These are phyloP conservation scores for Clonostachys byssicola DNA, from an alignment of 2,329 filamentous ascomycete genomes.

Conservation along the genomic window DNA sequence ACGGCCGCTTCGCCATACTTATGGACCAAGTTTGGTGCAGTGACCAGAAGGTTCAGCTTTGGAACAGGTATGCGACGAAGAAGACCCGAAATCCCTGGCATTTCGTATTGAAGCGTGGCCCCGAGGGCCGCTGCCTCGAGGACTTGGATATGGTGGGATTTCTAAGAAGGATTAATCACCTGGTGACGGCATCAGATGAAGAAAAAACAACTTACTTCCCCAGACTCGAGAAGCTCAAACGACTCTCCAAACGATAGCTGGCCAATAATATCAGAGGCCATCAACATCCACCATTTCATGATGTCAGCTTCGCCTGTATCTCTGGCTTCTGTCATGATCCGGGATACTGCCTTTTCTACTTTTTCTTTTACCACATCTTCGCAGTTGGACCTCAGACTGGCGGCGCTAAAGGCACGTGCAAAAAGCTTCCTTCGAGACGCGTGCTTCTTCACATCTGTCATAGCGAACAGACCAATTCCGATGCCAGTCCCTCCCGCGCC, in stretches of 20 bases:
- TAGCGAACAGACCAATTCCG: conserved; percentile 26
- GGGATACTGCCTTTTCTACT: conserved; percentile 30
- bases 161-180: too few relatives aligned
- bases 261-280: conserved; percentile 49
- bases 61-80: too few relatives aligned
- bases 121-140: too few relatives aligned
- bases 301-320: conserved; percentile 32
- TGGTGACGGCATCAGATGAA: too few relatives aligned
- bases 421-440: conserved; percentile 33
- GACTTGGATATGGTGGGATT: too few relatives aligned
- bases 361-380: conserved; percentile 25
- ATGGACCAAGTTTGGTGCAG: too few relatives aligned
- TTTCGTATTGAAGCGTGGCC: too few relatives aligned
- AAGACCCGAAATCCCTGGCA: too few relatives aligned
- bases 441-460: conserved; percentile 22
- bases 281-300: conserved; percentile 48
- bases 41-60: too few relatives aligned
- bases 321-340: conserved; percentile 36
- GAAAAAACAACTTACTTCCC: conserved; percentile 28
- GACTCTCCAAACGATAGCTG: conserved; percentile 52
- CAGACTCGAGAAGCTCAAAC: conserved; percentile 44
- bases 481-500: neutral
- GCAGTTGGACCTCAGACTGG: conserved; percentile 21
- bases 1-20: too few relatives aligned
- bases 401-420: conserved; percentile 32